A percentile compares a stretch with the other conserved stretches of the same genome.
Evolutionary conservation across 352 stramenopile genomes (phyloP).

Genomic region (Pythium phragmitis): DNA sequence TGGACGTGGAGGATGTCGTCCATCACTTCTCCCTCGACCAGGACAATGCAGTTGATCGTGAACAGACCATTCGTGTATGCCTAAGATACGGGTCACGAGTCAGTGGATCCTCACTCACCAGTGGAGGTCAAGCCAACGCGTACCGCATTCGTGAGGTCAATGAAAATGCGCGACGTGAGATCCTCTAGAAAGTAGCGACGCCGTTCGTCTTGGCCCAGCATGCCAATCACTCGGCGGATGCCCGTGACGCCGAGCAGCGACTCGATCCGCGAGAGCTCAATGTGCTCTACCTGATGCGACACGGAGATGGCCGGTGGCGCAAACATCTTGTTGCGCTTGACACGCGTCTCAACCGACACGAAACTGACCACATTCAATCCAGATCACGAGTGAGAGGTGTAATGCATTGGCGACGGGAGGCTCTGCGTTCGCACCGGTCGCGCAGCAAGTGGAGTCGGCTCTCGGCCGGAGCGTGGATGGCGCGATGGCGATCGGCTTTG

Average conservation of each 20-base stretch:
- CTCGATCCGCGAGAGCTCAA: constrained; percentile 86
- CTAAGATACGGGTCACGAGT: constrained; percentile 21
- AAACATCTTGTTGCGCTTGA: constrained; percentile 86
- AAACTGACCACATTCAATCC: constrained; percentile 36
- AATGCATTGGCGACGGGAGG: background rate
- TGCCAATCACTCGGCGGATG: constrained; percentile 77
- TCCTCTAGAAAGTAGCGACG: constrained; percentile 81
- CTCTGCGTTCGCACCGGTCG: constrained; percentile 35
- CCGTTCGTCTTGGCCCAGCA: constrained; percentile 84
- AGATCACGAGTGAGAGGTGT: background rate
- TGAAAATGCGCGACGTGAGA: constrained; percentile 75
- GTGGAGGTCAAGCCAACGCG: background rate
- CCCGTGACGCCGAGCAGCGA: constrained; percentile 80
- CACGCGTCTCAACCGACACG: constrained; percentile 60
- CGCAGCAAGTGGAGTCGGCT: constrained; percentile 66
- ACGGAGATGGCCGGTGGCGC: constrained; percentile 54
- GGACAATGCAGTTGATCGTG: constrained; percentile 90
- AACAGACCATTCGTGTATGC: constrained; percentile 87
- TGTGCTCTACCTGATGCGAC: constrained; percentile 63
- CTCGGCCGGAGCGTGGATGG: constrained; percentile 57
- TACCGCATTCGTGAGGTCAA: constrained; percentile 73
- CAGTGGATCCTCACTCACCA: background rate
- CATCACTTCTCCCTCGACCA: constrained; percentile 93
- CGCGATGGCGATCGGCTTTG: constrained; percentile 47
- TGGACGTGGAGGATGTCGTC: constrained; percentile 91